Conservation (phyloP, 2,329 filamentous ascomycete genomes). For the Cordyceps farinosa region DNA sequence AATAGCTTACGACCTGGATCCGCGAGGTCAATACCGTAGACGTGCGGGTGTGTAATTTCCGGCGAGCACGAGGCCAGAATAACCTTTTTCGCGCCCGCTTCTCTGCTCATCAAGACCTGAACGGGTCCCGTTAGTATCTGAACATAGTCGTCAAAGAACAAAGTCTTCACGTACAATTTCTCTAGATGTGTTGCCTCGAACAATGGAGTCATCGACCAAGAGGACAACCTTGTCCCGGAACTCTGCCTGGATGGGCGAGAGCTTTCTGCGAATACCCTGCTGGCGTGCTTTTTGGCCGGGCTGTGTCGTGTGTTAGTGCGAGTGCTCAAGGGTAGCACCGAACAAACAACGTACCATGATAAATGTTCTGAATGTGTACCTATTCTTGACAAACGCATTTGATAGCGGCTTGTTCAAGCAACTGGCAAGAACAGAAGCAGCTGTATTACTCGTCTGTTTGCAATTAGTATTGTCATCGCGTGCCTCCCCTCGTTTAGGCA, state of each 20-base stretch:
- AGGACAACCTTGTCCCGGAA: slow-evolving; percentile 76
- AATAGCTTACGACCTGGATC: slow-evolving; percentile 25
- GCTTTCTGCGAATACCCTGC: slow-evolving; percentile 80
- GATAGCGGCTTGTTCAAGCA: slow-evolving; percentile 69
- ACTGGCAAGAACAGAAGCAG: slow-evolving; percentile 68
- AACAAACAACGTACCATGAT: slow-evolving; percentile 37
- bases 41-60: slow-evolving; percentile 77
- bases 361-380: slow-evolving; percentile 64
- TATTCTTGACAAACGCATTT: slow-evolving; percentile 79
- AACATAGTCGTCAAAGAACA: background rate
- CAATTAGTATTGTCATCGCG: background rate
- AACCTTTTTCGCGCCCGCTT: slow-evolving; percentile 76
- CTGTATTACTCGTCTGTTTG: slow-evolving; percentile 71
- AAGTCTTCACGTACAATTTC: slow-evolving; percentile 21
- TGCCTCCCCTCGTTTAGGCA: background rate
- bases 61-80: slow-evolving; percentile 78
- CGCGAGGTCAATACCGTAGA: slow-evolving; percentile 47
- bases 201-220: slow-evolving; percentile 82
- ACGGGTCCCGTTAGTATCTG: background rate
- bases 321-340: background rate
- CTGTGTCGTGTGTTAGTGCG: background rate
- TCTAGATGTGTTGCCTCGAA: slow-evolving; percentile 72
- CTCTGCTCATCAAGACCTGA: slow-evolving; percentile 62
- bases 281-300: slow-evolving; percentile 72
- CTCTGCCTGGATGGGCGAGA: slow-evolving; percentile 77